phyloP scores from a whole-genome alignment of 2,329 filamentous ascomycete genomes.

The Penicillium sp. region DNA sequence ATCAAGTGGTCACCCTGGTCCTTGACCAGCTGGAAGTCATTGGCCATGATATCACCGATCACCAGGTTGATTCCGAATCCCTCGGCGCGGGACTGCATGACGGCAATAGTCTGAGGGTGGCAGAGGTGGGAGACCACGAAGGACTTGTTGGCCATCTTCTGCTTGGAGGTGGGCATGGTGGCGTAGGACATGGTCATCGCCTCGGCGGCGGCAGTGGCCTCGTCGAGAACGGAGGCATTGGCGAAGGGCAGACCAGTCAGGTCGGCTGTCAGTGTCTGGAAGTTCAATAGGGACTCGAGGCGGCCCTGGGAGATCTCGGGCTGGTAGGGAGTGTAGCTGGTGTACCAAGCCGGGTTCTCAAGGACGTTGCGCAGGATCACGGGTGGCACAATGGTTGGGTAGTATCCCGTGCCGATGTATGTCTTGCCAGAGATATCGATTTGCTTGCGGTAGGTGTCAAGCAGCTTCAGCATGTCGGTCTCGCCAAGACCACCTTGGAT shows the following conservation, averaged over 20 bases:
- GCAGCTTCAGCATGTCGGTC: constrained; percentile 45
- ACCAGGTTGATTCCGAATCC: constrained; percentile 87
- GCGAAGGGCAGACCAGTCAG: constrained; percentile 83
- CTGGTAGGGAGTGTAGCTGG: constrained; percentile 96
- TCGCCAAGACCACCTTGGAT: constrained; percentile 51
- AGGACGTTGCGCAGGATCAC: constrained; percentile 92
- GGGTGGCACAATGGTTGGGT: constrained; percentile 79
- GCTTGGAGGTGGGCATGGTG: constrained; percentile 68
- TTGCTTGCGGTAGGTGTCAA: constrained; percentile 49
- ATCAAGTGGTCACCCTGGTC: constrained; percentile 78
- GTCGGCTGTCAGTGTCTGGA: constrained; percentile 89
- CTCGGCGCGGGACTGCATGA: constrained; percentile 80
- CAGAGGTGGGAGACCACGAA: constrained; percentile 81
- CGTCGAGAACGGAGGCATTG: constrained; percentile 88
- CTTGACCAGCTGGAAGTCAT: constrained; percentile 67
- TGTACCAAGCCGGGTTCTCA: constrained; percentile 95
- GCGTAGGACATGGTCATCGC: constrained; percentile 93
- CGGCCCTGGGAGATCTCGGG: constrained; percentile 96
- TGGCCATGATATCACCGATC: constrained; percentile 68
- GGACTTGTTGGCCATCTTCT: constrained; percentile 74
- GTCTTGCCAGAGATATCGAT: constrained; percentile 64
- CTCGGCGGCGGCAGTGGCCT: constrained; percentile 89
- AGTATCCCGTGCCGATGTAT: constrained; percentile 87
- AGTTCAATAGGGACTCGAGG: constrained; percentile 89
- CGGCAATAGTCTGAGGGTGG: constrained; percentile 82